phyloP scores from a whole-genome alignment of 164 flowering plant species.

The Annona cherimola region DNA sequence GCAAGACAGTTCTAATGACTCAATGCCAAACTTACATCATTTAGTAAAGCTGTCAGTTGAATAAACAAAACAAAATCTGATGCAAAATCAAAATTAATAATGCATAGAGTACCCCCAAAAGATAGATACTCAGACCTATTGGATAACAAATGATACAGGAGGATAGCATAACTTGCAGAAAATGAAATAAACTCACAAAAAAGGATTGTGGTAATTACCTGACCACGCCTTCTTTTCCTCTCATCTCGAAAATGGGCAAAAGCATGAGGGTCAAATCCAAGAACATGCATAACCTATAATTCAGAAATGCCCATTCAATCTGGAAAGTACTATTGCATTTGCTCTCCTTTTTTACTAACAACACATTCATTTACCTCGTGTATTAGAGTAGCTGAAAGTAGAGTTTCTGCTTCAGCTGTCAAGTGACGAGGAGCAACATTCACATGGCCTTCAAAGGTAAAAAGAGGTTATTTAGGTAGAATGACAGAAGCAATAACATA shows the following conservation, averaged over 20 bases:
- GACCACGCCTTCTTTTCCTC: conserved; percentile 87
- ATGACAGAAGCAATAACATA: not conserved
- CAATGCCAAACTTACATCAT: not conserved
- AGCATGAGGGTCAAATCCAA: conserved; percentile 99
- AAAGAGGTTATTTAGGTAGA: not conserved
- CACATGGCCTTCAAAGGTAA: conserved; percentile 66
- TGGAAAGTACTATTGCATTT: not conserved
- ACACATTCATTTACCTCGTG: conserved; percentile 66
- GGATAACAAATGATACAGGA: not conserved
- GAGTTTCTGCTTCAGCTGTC: conserved; percentile 96
- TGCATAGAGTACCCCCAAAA: too few relatives aligned
- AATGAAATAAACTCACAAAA: not conserved
- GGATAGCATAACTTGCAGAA: not conserved
- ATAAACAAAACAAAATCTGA: too few relatives aligned
- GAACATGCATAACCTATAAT: conserved; percentile 95
- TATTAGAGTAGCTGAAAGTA: conserved; percentile 94
- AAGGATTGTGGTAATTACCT: conserved; percentile 37
- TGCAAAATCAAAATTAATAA: too few relatives aligned
- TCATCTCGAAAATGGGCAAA: conserved; percentile 98
- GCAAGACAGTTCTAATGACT: not conserved
- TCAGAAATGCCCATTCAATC: conserved; percentile 9
- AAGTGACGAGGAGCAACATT: conserved; percentile 99
- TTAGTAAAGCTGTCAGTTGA: too few relatives aligned
- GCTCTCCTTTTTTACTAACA: conserved; percentile 1
- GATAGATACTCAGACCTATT: too few relatives aligned